phyloP scores from a whole-genome alignment of 2,329 filamentous ascomycete genomes.

The Penicillium glabrum region DNA sequence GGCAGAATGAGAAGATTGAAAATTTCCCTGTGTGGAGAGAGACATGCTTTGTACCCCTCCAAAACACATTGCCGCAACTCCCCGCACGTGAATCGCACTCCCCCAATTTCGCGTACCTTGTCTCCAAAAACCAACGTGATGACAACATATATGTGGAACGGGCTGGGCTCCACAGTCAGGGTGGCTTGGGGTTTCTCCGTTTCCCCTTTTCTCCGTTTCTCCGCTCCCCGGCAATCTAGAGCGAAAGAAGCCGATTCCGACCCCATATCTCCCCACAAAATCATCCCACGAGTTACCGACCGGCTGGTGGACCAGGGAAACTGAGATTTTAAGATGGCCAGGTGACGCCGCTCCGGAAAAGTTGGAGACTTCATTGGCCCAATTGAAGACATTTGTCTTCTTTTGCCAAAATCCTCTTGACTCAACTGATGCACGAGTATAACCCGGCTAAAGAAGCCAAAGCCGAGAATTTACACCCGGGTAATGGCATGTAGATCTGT shows the following conservation, averaged over 20 bases:
- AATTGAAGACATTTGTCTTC: neutral
- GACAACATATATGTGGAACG: too few species aligned
- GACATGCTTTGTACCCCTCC: too few species aligned
- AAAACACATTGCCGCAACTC: too few species aligned
- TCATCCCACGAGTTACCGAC: conserved; percentile 1
- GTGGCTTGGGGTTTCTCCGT: neutral
- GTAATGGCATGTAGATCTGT: too few species aligned
- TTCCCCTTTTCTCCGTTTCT: conserved; percentile 11
- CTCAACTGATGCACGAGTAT: neutral
- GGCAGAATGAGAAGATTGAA: too few species aligned
- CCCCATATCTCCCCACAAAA: conserved; percentile 8
- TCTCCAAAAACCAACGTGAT: too few species aligned
- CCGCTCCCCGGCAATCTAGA: neutral
- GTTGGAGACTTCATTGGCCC: neutral
- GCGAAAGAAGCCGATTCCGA: neutral
- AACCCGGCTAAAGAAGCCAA: neutral
- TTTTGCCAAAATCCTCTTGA: too few species aligned
- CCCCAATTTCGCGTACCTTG: too few species aligned
- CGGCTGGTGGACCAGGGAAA: neutral
- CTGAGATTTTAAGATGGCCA: neutral
- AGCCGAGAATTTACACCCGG: too few species aligned
- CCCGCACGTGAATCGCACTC: too few species aligned
- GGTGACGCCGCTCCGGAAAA: neutral
- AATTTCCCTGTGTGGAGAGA: too few species aligned
- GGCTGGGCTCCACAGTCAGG: too few species aligned